Conservation (phyloP, 805 yeast species). For the Helenozyma rhizophorensis region DNA sequence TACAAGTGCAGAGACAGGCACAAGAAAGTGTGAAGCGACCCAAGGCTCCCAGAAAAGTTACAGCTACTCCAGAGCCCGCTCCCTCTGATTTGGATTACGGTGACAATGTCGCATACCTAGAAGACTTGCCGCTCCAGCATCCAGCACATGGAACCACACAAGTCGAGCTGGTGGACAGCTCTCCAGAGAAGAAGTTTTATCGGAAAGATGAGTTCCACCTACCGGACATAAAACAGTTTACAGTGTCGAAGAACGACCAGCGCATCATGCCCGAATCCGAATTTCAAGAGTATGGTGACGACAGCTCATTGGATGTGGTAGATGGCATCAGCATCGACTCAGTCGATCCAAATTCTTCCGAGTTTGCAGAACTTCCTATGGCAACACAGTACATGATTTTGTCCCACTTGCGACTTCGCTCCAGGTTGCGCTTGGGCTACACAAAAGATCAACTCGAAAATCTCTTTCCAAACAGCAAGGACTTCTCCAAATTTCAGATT, state of each 20-base stretch:
- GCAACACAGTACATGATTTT: conserved; percentile 85
- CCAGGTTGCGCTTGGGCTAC: conserved; percentile 93
- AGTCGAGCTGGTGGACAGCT: conserved; percentile 1
- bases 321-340: conserved; percentile 66
- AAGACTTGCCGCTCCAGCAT: conserved; percentile 23
- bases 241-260: conserved; percentile 53
- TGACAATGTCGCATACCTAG: conserved; percentile 16
- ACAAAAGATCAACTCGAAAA: conserved; percentile 81
- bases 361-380: conserved; percentile 72
- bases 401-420: conserved; percentile 75
- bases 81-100: background rate
- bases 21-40: background rate
- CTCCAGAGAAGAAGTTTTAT: conserved; percentile 31
- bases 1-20: conserved; percentile 61
- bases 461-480: conserved; percentile 80
- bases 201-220: conserved; percentile 80
- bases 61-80: background rate
- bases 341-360: conserved; percentile 79
- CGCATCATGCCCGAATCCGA: conserved; percentile 75
- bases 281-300: conserved; percentile 50
- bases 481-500: conserved; percentile 89
- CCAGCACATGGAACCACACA: conserved; percentile 1
- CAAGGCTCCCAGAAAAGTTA: conserved; percentile 12
- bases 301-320: conserved; percentile 41
- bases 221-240: conserved; percentile 62